phyloP scores from a whole-genome alignment of 352 stramenopile genomes.

The Phytopythium helicoides region DNA sequence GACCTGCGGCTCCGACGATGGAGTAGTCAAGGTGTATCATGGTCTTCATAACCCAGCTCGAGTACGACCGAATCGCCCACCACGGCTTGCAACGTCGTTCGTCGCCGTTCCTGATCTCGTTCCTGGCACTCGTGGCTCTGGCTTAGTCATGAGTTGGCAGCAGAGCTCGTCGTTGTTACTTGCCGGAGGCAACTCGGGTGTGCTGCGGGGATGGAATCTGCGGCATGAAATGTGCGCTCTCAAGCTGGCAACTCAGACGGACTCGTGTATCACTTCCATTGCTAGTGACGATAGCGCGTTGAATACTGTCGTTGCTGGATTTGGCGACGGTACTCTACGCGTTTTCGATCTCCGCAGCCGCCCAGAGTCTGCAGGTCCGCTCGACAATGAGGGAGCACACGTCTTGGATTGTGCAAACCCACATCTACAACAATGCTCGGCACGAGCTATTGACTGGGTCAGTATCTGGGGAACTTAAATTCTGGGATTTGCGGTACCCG shows the following conservation, averaged over 20 bases:
- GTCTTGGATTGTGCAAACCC: slow-evolving; percentile 95
- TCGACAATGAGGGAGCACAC: slow-evolving; percentile 89
- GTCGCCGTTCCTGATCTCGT: slow-evolving; percentile 92
- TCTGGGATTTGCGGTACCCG: slow-evolving; percentile 95
- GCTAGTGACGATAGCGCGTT: slow-evolving; percentile 78
- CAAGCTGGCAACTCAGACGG: slow-evolving; percentile 82
- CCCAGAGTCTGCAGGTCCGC: slow-evolving; percentile 63
- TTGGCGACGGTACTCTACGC: slow-evolving; percentile 92
- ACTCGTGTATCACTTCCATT: slow-evolving; percentile 91
- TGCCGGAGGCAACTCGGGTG: slow-evolving; percentile 90
- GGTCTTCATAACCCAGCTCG: slow-evolving; percentile 54
- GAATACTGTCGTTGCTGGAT: slow-evolving; percentile 85
- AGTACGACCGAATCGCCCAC: slow-evolving; percentile 22
- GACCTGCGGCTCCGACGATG: slow-evolving; percentile 95
- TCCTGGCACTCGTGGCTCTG: slow-evolving; percentile 87
- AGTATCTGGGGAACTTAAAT: slow-evolving; percentile 94
- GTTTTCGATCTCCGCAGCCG: slow-evolving; percentile 94
- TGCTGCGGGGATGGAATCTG: slow-evolving; percentile 95
- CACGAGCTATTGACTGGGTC: slow-evolving; percentile 94
- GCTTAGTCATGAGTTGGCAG: slow-evolving; percentile 97
- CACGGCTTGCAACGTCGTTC: slow-evolving; percentile 92
- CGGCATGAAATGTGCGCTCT: slow-evolving; percentile 86
- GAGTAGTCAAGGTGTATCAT: slow-evolving; percentile 95
- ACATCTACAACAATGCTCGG: slow-evolving; percentile 62
- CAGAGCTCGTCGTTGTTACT: slow-evolving; percentile 89